Evolutionary conservation across 768 basidiomycete genomes (phyloP).

Genomic region (Filobasidium wieringae): DNA sequence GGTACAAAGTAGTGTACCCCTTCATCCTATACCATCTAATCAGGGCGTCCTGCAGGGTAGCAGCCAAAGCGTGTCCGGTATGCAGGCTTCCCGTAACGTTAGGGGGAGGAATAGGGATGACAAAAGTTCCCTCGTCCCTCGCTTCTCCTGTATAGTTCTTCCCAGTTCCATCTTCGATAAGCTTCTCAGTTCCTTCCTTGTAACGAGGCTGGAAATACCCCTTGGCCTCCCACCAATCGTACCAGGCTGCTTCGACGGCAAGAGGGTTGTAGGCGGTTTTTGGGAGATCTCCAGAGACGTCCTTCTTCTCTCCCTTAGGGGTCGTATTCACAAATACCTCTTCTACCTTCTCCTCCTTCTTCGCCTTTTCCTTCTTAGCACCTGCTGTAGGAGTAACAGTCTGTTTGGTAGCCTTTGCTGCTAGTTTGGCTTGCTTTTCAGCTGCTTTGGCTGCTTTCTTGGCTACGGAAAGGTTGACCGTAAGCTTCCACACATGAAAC

Average conservation of each 20-base stretch:
- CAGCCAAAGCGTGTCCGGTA: conserved; percentile 86
- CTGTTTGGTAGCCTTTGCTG: conserved; percentile 39
- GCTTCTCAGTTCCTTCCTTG: conserved; percentile 33
- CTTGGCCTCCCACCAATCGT: conserved; percentile 89
- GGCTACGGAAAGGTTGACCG: neutral
- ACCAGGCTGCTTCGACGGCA: conserved; percentile 90
- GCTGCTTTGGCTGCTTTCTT: conserved; percentile 73
- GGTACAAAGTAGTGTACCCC: conserved; percentile 76
- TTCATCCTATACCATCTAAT: conserved; percentile 95
- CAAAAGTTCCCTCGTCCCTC: conserved; percentile 59
- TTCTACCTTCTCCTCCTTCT: conserved; percentile 60
- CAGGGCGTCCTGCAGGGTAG: conserved; percentile 78
- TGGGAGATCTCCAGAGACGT: conserved; percentile 75
- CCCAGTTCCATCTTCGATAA: conserved; percentile 45
- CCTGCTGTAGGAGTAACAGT: conserved; percentile 41
- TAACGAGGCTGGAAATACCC: conserved; percentile 71
- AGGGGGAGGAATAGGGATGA: conserved; percentile 83
- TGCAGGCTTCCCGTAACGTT: conserved; percentile 94
- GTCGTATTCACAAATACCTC: conserved; percentile 74
- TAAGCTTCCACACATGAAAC: neutral
- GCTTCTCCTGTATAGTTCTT: conserved; percentile 33
- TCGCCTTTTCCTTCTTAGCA: conserved; percentile 51
- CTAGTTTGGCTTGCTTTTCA: conserved; percentile 44
- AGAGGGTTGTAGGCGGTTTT: conserved; percentile 81
- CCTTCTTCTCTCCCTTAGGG: conserved; percentile 86